Conservation (phyloP, 176 grass and related monocot species). For the Musa itinerans region DNA sequence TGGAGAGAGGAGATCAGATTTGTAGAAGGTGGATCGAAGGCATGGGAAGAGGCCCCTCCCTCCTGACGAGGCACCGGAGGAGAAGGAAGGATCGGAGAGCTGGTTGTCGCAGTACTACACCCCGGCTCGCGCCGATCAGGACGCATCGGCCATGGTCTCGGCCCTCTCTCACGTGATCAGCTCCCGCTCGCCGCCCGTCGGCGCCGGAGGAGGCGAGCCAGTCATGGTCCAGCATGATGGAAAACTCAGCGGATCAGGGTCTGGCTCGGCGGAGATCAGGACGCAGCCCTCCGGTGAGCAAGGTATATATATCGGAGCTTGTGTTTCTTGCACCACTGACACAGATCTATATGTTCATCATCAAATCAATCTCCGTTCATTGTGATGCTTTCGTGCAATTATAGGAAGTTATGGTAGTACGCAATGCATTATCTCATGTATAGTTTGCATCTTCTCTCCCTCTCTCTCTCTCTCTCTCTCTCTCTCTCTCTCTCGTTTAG, state of each 20-base stretch:
- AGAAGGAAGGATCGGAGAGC: neutral
- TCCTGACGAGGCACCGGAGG: neutral
- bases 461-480: no score
- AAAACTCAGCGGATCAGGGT: neutral
- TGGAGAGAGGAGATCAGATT: no score
- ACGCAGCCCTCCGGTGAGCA: neutral
- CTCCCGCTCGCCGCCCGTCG: neutral
- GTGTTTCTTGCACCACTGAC: neutral
- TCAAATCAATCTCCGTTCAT: no score
- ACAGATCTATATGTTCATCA: no score
- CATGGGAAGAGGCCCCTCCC: neutral
- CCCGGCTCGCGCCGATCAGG: neutral
- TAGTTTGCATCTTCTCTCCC: no score
- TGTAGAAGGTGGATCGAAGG: conserved; percentile 1
- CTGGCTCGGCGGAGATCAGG: neutral
- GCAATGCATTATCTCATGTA: no score
- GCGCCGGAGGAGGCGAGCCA: neutral
- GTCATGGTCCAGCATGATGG: neutral
- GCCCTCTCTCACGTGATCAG: conserved; percentile 2
- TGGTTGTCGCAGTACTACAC: neutral
- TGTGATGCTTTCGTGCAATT: no score
- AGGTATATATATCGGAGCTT: neutral
- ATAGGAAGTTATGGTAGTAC: no score
- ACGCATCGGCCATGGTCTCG: conserved; percentile 4
- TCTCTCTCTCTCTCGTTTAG: no score